phyloP scores from a whole-genome alignment of 768 basidiomycete species.

The Pisolithus orientalis region DNA sequence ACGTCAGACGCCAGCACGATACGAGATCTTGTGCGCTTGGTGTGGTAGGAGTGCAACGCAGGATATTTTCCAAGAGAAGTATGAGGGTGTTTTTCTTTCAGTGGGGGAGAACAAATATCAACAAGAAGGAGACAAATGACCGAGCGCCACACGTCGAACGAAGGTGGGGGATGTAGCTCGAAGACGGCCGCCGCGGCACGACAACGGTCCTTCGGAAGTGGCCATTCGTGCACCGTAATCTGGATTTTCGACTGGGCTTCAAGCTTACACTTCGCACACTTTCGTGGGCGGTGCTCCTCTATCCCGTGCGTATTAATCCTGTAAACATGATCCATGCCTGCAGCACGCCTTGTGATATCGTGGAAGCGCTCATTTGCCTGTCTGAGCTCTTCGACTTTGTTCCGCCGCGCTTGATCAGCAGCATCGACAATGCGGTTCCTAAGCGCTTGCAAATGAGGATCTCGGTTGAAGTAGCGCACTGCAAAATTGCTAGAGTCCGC shows the following conservation, averaged over 20 bases:
- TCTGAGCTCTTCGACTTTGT: background rate
- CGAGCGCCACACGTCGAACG: constrained; percentile 39
- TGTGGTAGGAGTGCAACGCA: constrained; percentile 8
- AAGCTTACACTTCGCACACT: constrained; percentile 23
- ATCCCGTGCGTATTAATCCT: background rate
- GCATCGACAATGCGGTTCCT: constrained; percentile 23
- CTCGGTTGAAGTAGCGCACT: constrained; percentile 29
- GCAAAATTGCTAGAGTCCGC: constrained; percentile 21
- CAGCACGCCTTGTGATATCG: background rate
- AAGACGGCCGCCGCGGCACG: constrained; percentile 28
- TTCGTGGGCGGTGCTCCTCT: background rate
- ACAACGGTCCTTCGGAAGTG: constrained; percentile 25
- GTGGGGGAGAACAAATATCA: constrained; percentile 22
- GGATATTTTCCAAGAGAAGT: constrained; percentile 11
- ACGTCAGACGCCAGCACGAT: constrained; percentile 19
- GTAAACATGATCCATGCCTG: background rate
- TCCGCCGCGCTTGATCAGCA: constrained; percentile 9
- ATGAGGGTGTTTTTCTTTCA: constrained; percentile 2
- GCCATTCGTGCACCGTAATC: constrained; percentile 38
- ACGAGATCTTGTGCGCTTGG: constrained; percentile 12
- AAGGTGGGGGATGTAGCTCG: constrained; percentile 32
- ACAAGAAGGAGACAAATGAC: constrained; percentile 30
- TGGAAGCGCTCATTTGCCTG: constrained; percentile 11
- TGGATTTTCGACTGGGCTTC: constrained; percentile 7
- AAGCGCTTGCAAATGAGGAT: constrained; percentile 18